phyloP scores from a whole-genome alignment of 768 basidiomycete genomes.

The Panellus pusillus region DNA sequence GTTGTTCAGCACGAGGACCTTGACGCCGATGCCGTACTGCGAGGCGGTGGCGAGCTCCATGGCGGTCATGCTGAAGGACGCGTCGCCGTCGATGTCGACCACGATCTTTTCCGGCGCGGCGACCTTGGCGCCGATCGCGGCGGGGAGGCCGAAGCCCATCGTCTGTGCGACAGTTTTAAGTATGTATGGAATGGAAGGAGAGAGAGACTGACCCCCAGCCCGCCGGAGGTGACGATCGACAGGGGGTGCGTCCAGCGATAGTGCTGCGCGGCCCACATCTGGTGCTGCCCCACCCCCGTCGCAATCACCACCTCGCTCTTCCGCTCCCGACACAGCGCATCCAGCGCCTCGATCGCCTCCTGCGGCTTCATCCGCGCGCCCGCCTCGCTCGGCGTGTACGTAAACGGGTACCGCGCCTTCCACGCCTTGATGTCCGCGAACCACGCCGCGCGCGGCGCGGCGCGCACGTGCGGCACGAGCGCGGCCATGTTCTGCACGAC shows the following conservation, averaged over 20 bases:
- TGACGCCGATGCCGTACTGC: constrained; percentile 91
- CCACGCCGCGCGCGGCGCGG: constrained; percentile 72
- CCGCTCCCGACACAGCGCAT: constrained; percentile 70
- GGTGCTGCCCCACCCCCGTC: constrained; percentile 98
- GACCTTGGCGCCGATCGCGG: constrained; percentile 96
- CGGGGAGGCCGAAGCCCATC: constrained; percentile 96
- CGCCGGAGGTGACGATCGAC: neutral
- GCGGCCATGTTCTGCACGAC: constrained; percentile 80
- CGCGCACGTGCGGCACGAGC: constrained; percentile 77
- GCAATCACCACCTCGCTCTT: constrained; percentile 88
- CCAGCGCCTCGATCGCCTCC: constrained; percentile 92
- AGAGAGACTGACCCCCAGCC: constrained; percentile 50
- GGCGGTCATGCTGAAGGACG: constrained; percentile 98
- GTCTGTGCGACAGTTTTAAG: constrained; percentile 51
- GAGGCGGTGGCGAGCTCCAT: constrained; percentile 98
- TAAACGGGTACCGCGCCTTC: constrained; percentile 91
- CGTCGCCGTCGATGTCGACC: constrained; percentile 96
- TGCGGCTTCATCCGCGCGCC: constrained; percentile 90
- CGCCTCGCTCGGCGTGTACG: constrained; percentile 64
- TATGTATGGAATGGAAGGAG: constrained; percentile 10
- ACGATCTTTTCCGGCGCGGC: constrained; percentile 92
- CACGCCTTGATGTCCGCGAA: constrained; percentile 78
- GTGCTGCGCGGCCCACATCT: constrained; percentile 99
- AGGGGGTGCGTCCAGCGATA: constrained; percentile 85
- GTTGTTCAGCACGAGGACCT: constrained; percentile 91